Base-by-base conservation (phyloP, 2,329 filamentous ascomycete genomes). In the Fusarium oxysporum region DNA sequence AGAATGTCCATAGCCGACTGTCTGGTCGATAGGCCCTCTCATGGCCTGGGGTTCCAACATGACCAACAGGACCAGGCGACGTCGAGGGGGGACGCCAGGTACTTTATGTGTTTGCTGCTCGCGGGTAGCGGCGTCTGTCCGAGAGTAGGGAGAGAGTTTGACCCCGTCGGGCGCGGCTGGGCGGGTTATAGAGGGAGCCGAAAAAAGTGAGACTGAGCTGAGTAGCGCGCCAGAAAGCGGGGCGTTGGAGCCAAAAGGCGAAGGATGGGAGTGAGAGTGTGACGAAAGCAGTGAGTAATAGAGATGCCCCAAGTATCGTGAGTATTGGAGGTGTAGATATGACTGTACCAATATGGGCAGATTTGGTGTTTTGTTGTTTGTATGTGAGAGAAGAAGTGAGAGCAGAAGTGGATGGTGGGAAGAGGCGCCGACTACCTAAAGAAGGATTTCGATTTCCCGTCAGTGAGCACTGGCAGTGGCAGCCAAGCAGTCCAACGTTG, bases 1-100 rank as follows among this genome's bases (percentile, higher is more conserved):
- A 40, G 87, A 88, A 74, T 90, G 88, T 61, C 84, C 82, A 79
- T 89, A 89, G 70, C 82, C 75, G 70, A 74, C 78, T 55, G 78
- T 74, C 44, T 80, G 80, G 65, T 82, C 80, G 72, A 81, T 77
- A 61, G 78, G 79, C 64, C 79, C 77, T 62, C 78, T 76, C 63
- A 77, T 77, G 37, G 74, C 70, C 68, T 80, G 80, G 21, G 80
- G 77, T 71, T 81, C 81, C 68, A 81, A 70, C 80, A 81, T 82
- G 71, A 32, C 71, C 35, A 54, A 60, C 51, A 51, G 57, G 58
- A 57, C 35, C 54, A 48, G 62, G 43, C 63, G 45, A 67, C 64
- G 62, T 44, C 62, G 60, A 57, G 56, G 58, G 63, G 72, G 5
- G 62, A 58, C 54, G 58, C 56, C 71, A 51, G 50, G 56, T 61